Evolutionary conservation across 2,329 filamentous ascomycete species (phyloP), one percentile per base, ranked within the genome.

Genomic region (Lecanosticta acicola): DNA sequence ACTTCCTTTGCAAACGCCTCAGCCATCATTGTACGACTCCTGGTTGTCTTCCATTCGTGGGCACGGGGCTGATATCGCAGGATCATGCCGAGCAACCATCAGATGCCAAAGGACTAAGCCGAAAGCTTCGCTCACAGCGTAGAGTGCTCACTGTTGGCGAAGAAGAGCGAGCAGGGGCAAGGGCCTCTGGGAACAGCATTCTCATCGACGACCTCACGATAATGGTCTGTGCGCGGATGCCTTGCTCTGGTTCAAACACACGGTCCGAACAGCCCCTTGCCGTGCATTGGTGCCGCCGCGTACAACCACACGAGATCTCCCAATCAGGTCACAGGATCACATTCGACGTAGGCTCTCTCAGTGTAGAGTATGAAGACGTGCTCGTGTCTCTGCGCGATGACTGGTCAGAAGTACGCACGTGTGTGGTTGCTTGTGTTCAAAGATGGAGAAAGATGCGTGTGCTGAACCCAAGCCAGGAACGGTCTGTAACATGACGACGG

Each of bases 11-110:
- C 24, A 29, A 29, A 29, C 24, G 24, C 37, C 7, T 14, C 37
- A 24, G 24, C 19, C 37, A 24, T 13, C 18, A 39, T 20, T 39
- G 37, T 39, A 39, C 37, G 19, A 39, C 37, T 24, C 13, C 37
- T 20, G 14, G 24, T 21, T 9, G 11, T 20, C 37, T 24, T 39
- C 19, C 37, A 39, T 39, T 39, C 37, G 37, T 20, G 19, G 37
- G n/a, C 17, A 20, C 17, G 8, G 9, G 24, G 20, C 37, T 21
- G 17, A 20, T 24, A 39, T 39, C 37, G 37, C 37, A 39, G 37
- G 37, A 39, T 39, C 7, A 39, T 39, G 37, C 14, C 19, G 37
- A 21, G 37, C 18, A 37, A 37, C 35, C 37, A 11, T 20, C n/a
- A 39, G 37, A 39, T 19, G n/a, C n/a, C 8, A 4, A 9, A 5